Evolutionary conservation across 2,329 filamentous ascomycete species (phyloP).

Genomic region (Aspergillus sp.): DNA sequence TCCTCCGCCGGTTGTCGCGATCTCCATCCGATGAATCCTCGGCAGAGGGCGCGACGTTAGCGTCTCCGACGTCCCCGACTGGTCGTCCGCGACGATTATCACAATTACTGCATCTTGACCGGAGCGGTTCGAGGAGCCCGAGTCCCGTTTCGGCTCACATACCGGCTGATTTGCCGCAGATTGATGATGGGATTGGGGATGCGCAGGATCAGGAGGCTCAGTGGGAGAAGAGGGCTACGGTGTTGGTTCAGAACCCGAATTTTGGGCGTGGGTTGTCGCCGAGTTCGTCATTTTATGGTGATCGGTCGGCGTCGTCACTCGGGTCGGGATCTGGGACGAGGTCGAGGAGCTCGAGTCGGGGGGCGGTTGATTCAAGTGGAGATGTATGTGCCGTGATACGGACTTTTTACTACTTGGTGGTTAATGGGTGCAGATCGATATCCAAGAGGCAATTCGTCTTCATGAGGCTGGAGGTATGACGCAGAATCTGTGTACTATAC

Average conservation of each 20-base stretch:
- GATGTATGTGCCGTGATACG: slow-evolving; percentile 25
- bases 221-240: slow-evolving; percentile 93
- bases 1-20: slow-evolving; percentile 28
- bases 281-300: slow-evolving; percentile 8
- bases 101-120: slow-evolving; percentile 28
- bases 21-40: slow-evolving; percentile 8
- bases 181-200: slow-evolving; percentile 47
- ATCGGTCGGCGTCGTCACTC: slow-evolving; percentile 5
- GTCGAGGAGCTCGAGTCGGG: slow-evolving; percentile 29
- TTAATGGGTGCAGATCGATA: slow-evolving; percentile 46
- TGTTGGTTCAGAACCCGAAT: slow-evolving; percentile 58
- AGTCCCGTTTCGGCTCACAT: slow-evolving; percentile 57
- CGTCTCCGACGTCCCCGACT: slow-evolving; percentile 18
- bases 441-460: slow-evolving; percentile 90
- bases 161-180: slow-evolving; percentile 71
- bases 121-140: slow-evolving; percentile 27
- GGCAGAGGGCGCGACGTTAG: slow-evolving; percentile 9
- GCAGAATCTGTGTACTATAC: slow-evolving; percentile 2
- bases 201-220: slow-evolving; percentile 57
- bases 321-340: slow-evolving; percentile 8
- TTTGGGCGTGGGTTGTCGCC: slow-evolving; percentile 27
- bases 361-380: slow-evolving; percentile 22
- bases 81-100: slow-evolving; percentile 28
- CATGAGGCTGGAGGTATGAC: slow-evolving; percentile 66
- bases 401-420: neutral